Evolutionary conservation across 106 monocot genomes (phyloP).

Genomic region (Gastrodia elata): DNA sequence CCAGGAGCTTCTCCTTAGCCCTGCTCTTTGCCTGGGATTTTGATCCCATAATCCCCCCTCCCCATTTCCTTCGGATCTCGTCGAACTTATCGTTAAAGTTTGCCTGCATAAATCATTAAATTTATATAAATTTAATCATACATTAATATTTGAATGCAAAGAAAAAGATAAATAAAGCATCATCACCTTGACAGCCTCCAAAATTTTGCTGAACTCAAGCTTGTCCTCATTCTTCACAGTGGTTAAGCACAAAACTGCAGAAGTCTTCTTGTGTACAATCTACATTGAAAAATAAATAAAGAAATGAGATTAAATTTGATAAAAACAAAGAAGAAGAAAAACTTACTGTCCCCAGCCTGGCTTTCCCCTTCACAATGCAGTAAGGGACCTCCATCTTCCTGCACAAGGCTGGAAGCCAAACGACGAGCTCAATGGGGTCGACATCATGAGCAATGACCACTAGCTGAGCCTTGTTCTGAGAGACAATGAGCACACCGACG

Average conservation of each 20-base stretch:
- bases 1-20: constrained; percentile 59
- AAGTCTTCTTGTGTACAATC: constrained; percentile 73
- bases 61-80: constrained; percentile 88
- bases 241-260: constrained; percentile 57
- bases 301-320: not conserved
- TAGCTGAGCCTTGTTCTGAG: constrained; percentile 80
- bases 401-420: constrained; percentile 82
- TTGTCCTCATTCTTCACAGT: constrained; percentile 88
- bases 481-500: not conserved
- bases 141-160: too few species aligned
- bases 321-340: not conserved
- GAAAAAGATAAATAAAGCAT: too few species aligned
- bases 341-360: constrained; percentile 52
- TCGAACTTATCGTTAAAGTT: constrained; percentile 95
- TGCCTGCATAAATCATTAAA: constrained; percentile 22
- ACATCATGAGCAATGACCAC: constrained; percentile 95
- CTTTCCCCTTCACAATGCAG: constrained; percentile 86
- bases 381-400: constrained; percentile 88
- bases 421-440: constrained; percentile 83
- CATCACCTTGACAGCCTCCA: constrained; percentile 71
- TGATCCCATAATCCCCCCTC: constrained; percentile 88
- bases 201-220: constrained; percentile 74
- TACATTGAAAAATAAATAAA: constrained; percentile 4
- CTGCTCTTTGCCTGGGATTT: constrained; percentile 86
- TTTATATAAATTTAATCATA: not conserved